Evolutionary conservation across 129 eudicot genomes (phyloP), one percentile per base, ranked within the genome.

Genomic region (Tagetes patula): DNA sequence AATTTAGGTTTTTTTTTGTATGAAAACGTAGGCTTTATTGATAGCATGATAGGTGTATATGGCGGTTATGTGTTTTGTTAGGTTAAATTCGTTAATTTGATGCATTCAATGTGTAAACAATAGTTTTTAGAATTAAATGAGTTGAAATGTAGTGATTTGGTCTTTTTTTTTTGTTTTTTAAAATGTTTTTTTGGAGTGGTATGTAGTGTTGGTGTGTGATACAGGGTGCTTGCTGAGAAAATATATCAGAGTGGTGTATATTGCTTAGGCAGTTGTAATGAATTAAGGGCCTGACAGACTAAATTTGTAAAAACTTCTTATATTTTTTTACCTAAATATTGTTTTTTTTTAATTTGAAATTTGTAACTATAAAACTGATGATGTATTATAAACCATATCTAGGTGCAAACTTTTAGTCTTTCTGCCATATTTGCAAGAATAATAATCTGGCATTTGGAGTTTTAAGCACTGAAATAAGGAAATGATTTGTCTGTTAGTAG

Each of bases 51-150:
- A 54, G 75, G 75, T 33, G 66, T 70, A 50, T 5, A 52, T 37
- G 37, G 52, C 38, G 63, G 63, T 71, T 48, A 71, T 7, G 59
- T 60, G 46, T 59, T 33, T 45, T 1, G 60, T 67, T 20, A n/a
- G 31, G 49, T 73, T 73, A 62, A 49, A 46, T 46, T 46, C 20
- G 20, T 61, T 73, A 46, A 73, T 59, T 38, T 75, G 73, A 56
- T 67, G 55, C 59, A 75, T 75, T 67, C 43, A 20, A 20, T 20
- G 27, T 20, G 27, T 20, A 20, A 20, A 20, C 27, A 20, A 20
- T 20, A 20, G 27, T 20, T 1, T 43, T 43, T 1, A 6, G 48
- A 43, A 47, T 48, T n/a, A 65, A 42, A n/a, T 10, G 7, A 65
- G 38, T 65, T 65, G 53, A 42, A 42, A 20, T 65, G 36, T n/a